Evolutionary conservation across 805 yeast genomes (phyloP), one percentile per base, ranked within the genome.

Genomic region (Saccharomycopsis vini): DNA sequence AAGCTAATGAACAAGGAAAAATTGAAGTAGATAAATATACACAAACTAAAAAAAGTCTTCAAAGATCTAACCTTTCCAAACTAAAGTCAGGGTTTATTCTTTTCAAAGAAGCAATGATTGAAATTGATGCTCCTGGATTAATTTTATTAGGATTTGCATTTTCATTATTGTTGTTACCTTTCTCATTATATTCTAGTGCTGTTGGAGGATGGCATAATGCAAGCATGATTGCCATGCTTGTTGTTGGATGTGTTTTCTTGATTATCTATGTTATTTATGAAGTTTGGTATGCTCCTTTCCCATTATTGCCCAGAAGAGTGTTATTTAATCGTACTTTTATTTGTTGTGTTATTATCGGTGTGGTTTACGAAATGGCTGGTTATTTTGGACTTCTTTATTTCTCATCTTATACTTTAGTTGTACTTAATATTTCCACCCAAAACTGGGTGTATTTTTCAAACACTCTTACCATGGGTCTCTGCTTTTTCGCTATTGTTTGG

Each of bases 191-290:
- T 40, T 24, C 58, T 0, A 42, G 56, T 36, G 69, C 68, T 16
- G 46, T 52, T 22, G 56, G 58, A 33, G 60, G 59, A 3, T 68
- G 66, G 62, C 51, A 47, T 12, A 62, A 63, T 46, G 68, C 69
- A 18, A 60, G 63, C 40, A 56, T 69, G 54, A 69, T 69, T 48
- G 72, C 66, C 24, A 66, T 68, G 72, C 50, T 67, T 20, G 59
- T 64, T 35, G 58, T 66, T 48, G 73, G 73, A 47, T 60, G 62
- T 33, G 45, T 60, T 3, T 44, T 67, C 5, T 52, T 68, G 44
- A 57, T 66, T 20, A 46, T 49, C 5, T 67, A 61, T 45, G 56
- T 55, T 4, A 33, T 64, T 20, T 67, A 62, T 54, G 73, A 69
- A 52, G 52, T 54, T 39, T 59, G 42, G 42, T 52, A 55, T 28